Base-by-base conservation (phyloP, 2,329 filamentous ascomycete genomes). In the Fusarium sp. region DNA sequence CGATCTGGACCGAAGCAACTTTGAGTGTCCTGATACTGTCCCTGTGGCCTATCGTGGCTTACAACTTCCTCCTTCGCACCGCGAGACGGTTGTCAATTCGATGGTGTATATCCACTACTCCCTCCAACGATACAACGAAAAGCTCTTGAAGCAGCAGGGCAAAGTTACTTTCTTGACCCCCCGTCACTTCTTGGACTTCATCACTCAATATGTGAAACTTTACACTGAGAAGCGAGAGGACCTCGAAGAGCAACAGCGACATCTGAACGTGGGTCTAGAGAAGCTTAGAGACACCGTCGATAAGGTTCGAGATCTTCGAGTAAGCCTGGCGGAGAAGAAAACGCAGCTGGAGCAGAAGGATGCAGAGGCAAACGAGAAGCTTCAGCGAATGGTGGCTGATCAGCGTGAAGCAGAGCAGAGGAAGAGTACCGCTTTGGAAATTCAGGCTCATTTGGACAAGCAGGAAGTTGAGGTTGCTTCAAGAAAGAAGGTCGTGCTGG, bases 81-180 rank as follows among this genome's bases (percentile, higher is more conserved):
- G 96, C 69, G 94, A 98, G 79, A 89, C 94, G 5, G 91, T 99
- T 48, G 89, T 99, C 80, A 99, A 99, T 79, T 92, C 94, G 0
- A 99, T 99, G 96, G 97, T 99, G 5, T 97, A 97, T 77, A 95
- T 99, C 22, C 96, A 99, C 78, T 94, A 98, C 82, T 99, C 96
- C 4, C 84, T 99, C 51, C 93, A 95, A 68, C 87, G 88, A 53
- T 97, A 98, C 86, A 99, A 99, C 78, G 85, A 88, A 72, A 94
- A 94, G 76, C 85, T 99, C 25, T 88, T 92, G 69, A 96, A 94
- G 79, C 96, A 98, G 79, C 96, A 98, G 82, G 94, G 93, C 80
- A 94, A 92, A 81, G 88, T 92, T 30, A 98, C 96, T 1, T 98
- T 93, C 84, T 89, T 99, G 60, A 99, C 97, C 13, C 96, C 96